Conservation (phyloP, 345 rosid genomes). For the Linum usitatissimum region DNA sequence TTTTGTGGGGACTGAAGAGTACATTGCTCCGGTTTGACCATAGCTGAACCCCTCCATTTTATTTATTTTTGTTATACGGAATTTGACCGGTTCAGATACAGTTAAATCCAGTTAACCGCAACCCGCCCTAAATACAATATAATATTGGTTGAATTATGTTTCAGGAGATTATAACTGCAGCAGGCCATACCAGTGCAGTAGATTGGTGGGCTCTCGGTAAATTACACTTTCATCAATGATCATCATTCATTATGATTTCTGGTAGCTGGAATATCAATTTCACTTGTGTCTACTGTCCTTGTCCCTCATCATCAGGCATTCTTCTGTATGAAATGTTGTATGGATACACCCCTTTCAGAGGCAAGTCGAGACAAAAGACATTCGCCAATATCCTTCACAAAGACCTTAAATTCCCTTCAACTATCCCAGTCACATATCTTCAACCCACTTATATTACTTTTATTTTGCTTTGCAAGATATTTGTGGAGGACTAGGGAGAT, state of each 20-base stretch:
- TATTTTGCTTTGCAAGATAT: too few species aligned
- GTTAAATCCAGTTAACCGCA: too few species aligned
- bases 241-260: not conserved
- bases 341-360: constrained; percentile 95
- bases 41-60: not conserved
- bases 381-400: constrained; percentile 82
- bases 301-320: constrained; percentile 32
- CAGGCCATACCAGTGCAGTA: constrained; percentile 93
- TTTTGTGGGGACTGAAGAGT: constrained; percentile 96
- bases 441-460: too few species aligned
- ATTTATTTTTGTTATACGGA: too few species aligned
- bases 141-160: not conserved
- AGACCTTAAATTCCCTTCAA: constrained; percentile 68
- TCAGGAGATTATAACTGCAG: constrained; percentile 81
- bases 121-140: not conserved
- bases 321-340: constrained; percentile 92
- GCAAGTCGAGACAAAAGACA: constrained; percentile 89
- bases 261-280: not conserved
- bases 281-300: not conserved
- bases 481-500: too few species aligned
- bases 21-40: constrained; percentile 69
- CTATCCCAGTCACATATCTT: constrained; percentile 37
- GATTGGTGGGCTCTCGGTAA: constrained; percentile 99
- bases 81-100: not conserved
- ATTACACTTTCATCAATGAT: not conserved